Base-by-base conservation (phyloP, 2,329 filamentous ascomycete genomes). In the Cordyceps sp. region DNA sequence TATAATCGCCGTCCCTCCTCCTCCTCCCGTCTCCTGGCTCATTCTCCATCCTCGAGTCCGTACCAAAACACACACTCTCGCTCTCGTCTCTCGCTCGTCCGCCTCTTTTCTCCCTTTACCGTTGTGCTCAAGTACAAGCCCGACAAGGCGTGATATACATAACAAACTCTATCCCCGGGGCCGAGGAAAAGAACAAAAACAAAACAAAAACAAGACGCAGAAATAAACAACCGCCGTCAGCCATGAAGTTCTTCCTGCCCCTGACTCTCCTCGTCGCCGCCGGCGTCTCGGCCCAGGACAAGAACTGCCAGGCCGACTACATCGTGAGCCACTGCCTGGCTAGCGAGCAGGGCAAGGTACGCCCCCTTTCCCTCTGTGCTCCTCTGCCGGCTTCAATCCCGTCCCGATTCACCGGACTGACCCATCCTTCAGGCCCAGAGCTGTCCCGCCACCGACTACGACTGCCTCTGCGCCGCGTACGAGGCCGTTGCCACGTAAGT, bases 391-490 rank as follows among this genome's bases (percentile, higher is more conserved):
- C 22, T 23, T 21, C 6, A 12, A 12, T n/a, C 10, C 13, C 18
- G 9, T 21, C 18, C 8, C 18, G n/a, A 15, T 10, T 20, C 5
- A 13, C 18, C 17, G 14, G 4, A 13, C 19, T 29, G 19, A 29
- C 18, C 10, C 12, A 6, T 4, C 6, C 15, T 13, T 14, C 24
- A 57, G 52, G 48, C 59, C 39, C 35, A 41, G 4, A 38, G 39
- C 26, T 69, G 65, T 47, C 33, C 28, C 10, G 5, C 35, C 15
- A 48, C 45, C 30, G 62, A 69, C 48, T 66, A 57, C 39, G 47
- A 53, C 32, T 69, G 64, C 49, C 54, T 55, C 37, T 69, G 64
- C 45, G 45, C 50, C 33, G 53, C 56, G 29, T 56, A 62, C 43
- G 39, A 57, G 38, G 50, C 55, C 39, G 50, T 68, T 31, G 45